A percentile compares a stretch with the other conserved stretches of the same genome.
phyloP scores from a whole-genome alignment of 164 flowering plant genomes.

The Liquidambar formosana region DNA sequence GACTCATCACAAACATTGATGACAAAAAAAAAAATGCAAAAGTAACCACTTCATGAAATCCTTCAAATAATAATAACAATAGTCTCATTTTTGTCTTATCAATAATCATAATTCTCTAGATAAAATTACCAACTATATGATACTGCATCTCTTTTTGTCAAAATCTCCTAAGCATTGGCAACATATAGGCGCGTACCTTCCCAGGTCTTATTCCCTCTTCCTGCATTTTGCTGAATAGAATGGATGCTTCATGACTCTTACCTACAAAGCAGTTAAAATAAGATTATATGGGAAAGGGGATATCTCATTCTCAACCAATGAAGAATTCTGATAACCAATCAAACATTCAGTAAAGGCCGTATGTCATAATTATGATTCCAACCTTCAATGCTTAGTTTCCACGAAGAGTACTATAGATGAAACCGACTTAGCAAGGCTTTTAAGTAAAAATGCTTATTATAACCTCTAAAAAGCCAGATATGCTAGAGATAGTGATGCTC shows the following conservation, averaged over 20 bases:
- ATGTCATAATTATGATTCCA: neutral
- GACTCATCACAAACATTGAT: neutral
- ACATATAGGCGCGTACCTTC: constrained; percentile 42
- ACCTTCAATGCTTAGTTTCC: neutral
- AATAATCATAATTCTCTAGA: too few relatives aligned
- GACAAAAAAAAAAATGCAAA: neutral
- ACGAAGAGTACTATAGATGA: neutral
- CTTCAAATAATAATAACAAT: neutral
- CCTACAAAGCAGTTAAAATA: constrained; percentile 39
- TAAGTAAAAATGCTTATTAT: neutral
- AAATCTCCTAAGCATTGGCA: too few relatives aligned
- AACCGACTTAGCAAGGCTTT: neutral
- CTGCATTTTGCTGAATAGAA: constrained; percentile 66
- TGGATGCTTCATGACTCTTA: constrained; percentile 61
- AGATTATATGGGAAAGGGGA: constrained; percentile 3
- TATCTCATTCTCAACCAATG: neutral
- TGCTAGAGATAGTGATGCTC: neutral
- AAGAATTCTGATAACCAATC: neutral
- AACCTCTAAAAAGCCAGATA: neutral
- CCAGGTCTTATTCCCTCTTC: constrained; percentile 84
- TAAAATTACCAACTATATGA: too few relatives aligned
- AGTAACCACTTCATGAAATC: neutral
- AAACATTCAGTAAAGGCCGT: neutral
- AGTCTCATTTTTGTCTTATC: too few relatives aligned
- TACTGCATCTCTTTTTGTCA: too few relatives aligned